A percentile compares a stretch with the other conserved stretches of the same genome.
Evolutionary conservation across 1,284 basidiomycete species (phyloP).

Genomic region (Heterobasidion parviporum): DNA sequence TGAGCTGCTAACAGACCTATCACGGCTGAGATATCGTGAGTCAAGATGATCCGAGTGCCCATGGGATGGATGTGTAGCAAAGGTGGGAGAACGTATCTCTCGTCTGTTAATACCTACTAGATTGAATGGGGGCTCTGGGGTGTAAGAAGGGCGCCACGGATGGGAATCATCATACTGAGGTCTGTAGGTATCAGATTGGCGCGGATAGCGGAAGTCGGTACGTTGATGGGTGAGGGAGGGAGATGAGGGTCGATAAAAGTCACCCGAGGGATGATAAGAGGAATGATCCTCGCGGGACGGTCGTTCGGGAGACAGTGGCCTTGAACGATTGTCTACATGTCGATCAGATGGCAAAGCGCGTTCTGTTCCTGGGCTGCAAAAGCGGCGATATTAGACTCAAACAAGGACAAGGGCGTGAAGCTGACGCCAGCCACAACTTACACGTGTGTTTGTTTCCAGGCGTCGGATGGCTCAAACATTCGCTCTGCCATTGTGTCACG

Average conservation of each 20-base stretch:
- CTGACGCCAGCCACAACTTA: neutral
- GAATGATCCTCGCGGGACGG: conserved; percentile 3
- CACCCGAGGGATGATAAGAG: conserved; percentile 9
- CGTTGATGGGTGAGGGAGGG: conserved; percentile 9
- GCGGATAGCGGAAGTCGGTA: conserved; percentile 14
- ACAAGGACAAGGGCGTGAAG: neutral
- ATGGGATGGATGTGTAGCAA: neutral
- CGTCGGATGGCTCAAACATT: conserved; percentile 63
- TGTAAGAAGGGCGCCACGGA: conserved; percentile 9
- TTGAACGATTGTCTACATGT: conserved; percentile 4
- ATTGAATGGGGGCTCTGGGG: neutral
- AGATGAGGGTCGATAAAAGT: conserved; percentile 17
- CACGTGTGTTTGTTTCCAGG: conserved; percentile 55
- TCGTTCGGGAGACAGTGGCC: conserved; percentile 1
- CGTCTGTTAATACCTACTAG: neutral
- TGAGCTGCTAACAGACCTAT: neutral
- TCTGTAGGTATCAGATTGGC: conserved; percentile 19
- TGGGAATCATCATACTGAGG: conserved; percentile 15
- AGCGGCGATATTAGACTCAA: neutral
- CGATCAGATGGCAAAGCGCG: conserved; percentile 7
- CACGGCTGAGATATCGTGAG: conserved; percentile 1
- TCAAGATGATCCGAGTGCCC: neutral
- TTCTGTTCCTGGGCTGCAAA: conserved; percentile 5
- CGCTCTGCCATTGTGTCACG: conserved; percentile 41
- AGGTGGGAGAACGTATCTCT: neutral